A percentile compares a stretch with the other conserved stretches of the same genome.
Evolutionary conservation across 2,329 filamentous ascomycete genomes (phyloP).

Genomic region (Cercospora sp.): DNA sequence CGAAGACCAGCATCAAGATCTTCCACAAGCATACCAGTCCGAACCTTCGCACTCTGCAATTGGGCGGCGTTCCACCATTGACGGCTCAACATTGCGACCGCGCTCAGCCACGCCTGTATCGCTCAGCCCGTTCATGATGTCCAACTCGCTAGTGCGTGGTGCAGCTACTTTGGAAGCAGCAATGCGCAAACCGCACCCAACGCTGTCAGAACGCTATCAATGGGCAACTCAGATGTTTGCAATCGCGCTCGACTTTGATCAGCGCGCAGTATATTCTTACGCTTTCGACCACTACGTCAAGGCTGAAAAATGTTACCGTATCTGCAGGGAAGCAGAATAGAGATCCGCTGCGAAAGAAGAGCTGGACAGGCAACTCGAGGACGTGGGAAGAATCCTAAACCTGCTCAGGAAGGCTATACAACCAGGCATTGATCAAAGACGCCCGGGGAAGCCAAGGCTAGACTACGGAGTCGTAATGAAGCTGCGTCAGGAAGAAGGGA

Average conservation of each 20-base stretch:
- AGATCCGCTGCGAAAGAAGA: not conserved
- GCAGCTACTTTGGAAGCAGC: not conserved
- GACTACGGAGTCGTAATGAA: not conserved
- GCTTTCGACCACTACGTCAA: constrained; percentile 3
- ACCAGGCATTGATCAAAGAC: constrained; percentile 1
- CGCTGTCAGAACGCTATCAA: constrained; percentile 1
- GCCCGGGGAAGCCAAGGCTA: not conserved
- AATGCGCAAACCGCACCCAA: not conserved
- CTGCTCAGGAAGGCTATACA: constrained; percentile 2
- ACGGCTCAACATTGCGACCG: not conserved
- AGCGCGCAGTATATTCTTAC: constrained; percentile 1
- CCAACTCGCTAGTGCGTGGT: not conserved
- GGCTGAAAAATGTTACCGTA: not conserved
- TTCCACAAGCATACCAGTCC: not conserved
- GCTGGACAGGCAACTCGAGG: not conserved
- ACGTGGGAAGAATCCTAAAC: not conserved
- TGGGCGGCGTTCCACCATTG: not conserved
- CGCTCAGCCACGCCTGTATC: not conserved
- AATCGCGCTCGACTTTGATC: constrained; percentile 1
- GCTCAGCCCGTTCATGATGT: not conserved
- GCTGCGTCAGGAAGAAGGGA: not conserved
- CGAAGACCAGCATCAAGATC: not conserved
- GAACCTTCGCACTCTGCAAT: not conserved
- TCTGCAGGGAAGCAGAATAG: not conserved
- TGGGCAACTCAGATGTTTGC: not conserved